Evolutionary conservation across 176 grass and related monocot genomes (phyloP).

Genomic region (Puya raimondii): DNA sequence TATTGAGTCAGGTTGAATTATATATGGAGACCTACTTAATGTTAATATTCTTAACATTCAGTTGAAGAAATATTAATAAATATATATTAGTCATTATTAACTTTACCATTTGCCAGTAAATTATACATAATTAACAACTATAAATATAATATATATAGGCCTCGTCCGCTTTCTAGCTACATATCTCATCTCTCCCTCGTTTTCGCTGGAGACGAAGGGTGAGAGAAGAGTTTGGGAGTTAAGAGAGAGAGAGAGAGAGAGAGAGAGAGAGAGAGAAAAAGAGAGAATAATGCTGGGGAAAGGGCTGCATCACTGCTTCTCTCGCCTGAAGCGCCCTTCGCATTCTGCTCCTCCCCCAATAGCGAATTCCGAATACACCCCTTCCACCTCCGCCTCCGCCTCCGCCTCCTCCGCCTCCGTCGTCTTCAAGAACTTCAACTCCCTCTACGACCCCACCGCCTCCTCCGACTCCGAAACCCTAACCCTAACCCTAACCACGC

Average conservation of each 20-base stretch:
- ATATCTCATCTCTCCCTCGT: neutral
- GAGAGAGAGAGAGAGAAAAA: conserved; percentile 8
- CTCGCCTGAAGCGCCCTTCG: conserved; percentile 44
- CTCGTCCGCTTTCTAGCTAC: neutral
- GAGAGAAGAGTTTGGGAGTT: neutral
- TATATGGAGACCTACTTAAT: too few relatives aligned
- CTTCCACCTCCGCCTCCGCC: conserved; percentile 39
- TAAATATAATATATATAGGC: neutral
- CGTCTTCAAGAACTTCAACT: conserved; percentile 37
- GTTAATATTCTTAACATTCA: too few relatives aligned
- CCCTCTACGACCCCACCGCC: conserved; percentile 24
- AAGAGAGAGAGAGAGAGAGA: conserved; percentile 9
- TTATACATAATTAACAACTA: neutral
- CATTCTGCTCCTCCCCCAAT: conserved; percentile 12
- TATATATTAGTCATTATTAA: too few relatives aligned
- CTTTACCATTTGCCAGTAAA: neutral
- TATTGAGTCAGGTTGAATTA: too few relatives aligned
- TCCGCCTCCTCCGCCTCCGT: conserved; percentile 32
- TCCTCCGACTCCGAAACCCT: conserved; percentile 11
- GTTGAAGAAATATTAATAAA: too few relatives aligned
- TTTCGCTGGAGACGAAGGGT: neutral
- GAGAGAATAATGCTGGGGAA: conserved; percentile 41
- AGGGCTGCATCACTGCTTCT: conserved; percentile 42
- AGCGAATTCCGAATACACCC: conserved; percentile 28
- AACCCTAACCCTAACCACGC: conserved; percentile 20